Evolutionary conservation across 495 filamentous ascomycete species (phyloP), one percentile per base, ranked within the genome.

Genomic region (Penicillium desertorum): DNA sequence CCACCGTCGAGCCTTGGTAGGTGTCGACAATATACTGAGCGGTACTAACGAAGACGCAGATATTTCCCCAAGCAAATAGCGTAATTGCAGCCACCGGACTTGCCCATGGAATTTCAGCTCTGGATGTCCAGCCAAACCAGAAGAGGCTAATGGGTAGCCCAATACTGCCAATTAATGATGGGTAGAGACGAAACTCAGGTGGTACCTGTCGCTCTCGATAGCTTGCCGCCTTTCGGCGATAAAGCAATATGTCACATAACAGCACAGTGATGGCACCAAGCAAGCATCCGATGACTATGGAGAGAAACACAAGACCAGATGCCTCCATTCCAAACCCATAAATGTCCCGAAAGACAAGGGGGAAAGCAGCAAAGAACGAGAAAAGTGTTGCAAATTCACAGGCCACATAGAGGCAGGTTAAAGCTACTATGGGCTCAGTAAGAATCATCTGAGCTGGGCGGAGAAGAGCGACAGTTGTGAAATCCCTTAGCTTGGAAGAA

Each of bases 371-470:
- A 58, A 90, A 88, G 73, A 88, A 89, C 22, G 71, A 73, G 60
- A 84, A 89, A 4, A 90, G 76, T 1, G 86, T 80, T 7, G 78
- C 79, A 56, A 88, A 89, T 54, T 81, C 81, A 64, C 85, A 88
- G 5, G 79, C 74, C 2, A 79, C 74, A 64, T 90, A 90, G 11
- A 89, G 65, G 25, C 75, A 83, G 34, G 85, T 73, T 25, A 83
- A 79, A 23, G 73, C 64, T 39, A 89, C 86, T 54, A 89, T 87
- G 5, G 87, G 85, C 62, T 89, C 87, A 0, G 74, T 81, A 14
- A 84, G 34, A 34, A 89, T 71, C 87, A 90, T 89, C 44, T 79
- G 67, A 0, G 87, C 32, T 0, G 87, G 87, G 4, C 85, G 78
- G n/a, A 84, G 25, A 5, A 88, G 67, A 5, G 82, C 81, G 23